phyloP scores from a whole-genome alignment of 306 rosid genomes.

The Cucurbita pepo region DNA sequence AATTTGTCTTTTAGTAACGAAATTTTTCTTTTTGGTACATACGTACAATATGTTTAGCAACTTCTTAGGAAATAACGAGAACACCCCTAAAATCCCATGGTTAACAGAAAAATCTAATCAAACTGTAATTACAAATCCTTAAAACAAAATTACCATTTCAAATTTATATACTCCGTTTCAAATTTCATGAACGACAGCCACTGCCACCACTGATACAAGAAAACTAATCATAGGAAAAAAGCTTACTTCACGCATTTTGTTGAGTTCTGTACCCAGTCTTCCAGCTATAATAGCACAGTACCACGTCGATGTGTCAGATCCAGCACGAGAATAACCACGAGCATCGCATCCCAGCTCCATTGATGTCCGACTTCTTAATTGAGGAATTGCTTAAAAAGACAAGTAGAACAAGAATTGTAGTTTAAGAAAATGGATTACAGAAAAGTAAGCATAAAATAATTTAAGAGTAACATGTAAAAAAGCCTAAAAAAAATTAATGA shows the following conservation, averaged over 20 bases:
- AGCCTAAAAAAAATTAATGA: neutral
- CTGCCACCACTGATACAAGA: neutral
- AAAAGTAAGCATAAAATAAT: neutral
- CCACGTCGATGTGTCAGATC: conserved; percentile 59
- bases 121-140: neutral
- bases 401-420: neutral
- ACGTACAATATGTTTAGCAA: too few species aligned
- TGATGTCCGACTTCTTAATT: conserved; percentile 62
- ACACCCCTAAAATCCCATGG: neutral
- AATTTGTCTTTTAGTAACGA: neutral
- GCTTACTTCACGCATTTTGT: conserved; percentile 83
- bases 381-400: conserved; percentile 45
- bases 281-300: conserved; percentile 85
- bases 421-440: neutral
- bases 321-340: conserved; percentile 81
- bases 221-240: conserved; percentile 8
- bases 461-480: neutral
- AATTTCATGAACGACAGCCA: neutral
- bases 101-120: neutral
- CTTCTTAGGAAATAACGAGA: neutral
- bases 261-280: conserved; percentile 53
- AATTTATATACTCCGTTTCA: neutral
- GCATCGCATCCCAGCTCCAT: conserved; percentile 91
- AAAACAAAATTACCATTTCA: neutral
- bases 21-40: neutral